These are phyloP conservation scores for Sporothrix brunneoviolacea DNA, from an alignment of 2,329 filamentous ascomycete genomes.

Conservation along the genomic window DNA sequence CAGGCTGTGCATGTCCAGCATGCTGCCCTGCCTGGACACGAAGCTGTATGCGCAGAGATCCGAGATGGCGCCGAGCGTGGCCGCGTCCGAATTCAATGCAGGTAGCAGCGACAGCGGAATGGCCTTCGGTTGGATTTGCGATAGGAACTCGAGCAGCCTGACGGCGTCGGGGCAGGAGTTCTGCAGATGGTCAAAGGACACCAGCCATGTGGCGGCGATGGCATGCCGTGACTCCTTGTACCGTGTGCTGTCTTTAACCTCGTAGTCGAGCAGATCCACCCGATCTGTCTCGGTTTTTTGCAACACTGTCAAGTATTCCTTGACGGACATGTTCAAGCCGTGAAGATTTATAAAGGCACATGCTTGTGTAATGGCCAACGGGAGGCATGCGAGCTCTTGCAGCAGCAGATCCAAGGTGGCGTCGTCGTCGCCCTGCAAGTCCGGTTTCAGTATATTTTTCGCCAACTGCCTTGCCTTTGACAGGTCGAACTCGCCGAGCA, in stretches of 20 bases:
- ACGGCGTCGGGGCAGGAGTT: constrained; percentile 25
- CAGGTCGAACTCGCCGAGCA: constrained; percentile 22
- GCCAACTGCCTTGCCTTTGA: not conserved
- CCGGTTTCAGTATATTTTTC: constrained; percentile 21
- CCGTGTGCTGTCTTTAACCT: constrained; percentile 28
- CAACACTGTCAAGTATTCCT: constrained; percentile 30
- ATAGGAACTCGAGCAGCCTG: constrained; percentile 32
- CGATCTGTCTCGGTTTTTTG: constrained; percentile 25
- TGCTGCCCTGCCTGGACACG: constrained; percentile 18
- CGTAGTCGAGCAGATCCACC: constrained; percentile 26
- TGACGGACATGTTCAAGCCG: constrained; percentile 20
- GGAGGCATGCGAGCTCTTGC: constrained; percentile 30
- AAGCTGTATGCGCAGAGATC: constrained; percentile 29
- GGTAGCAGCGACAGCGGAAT: constrained; percentile 32
- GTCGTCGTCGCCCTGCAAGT: not conserved
- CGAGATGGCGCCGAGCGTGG: constrained; percentile 25
- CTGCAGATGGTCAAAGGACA: constrained; percentile 35
- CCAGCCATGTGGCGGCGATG: constrained; percentile 32
- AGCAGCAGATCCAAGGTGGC: not conserved
- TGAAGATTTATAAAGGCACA: constrained; percentile 32
- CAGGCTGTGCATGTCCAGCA: constrained; percentile 32
- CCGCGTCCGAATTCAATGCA: not conserved
- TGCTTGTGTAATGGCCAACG: constrained; percentile 35
- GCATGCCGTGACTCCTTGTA: constrained; percentile 28
- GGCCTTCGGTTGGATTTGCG: constrained; percentile 32